Evolutionary conservation across 164 flowering plant genomes (phyloP).

Genomic region (Vitis riparia): DNA sequence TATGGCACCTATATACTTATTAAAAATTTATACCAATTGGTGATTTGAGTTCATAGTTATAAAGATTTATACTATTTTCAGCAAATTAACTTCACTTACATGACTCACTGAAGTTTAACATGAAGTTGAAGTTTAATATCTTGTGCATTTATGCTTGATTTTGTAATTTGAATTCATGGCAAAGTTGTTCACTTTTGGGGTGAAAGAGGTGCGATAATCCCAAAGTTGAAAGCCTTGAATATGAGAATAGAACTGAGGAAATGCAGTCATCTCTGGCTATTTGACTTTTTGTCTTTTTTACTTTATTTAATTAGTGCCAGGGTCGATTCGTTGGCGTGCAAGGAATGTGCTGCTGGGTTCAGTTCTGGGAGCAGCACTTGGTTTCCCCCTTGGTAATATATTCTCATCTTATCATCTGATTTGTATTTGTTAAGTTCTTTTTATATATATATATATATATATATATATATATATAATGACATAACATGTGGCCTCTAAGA

Average conservation of each 20-base stretch:
- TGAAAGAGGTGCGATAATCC: background rate
- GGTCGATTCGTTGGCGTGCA: slow-evolving; percentile 85
- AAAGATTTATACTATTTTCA: too few relatives aligned
- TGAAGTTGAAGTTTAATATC: too few relatives aligned
- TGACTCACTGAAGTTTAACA: too few relatives aligned
- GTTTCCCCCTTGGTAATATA: slow-evolving; percentile 85
- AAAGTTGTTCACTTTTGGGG: background rate
- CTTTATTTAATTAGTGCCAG: slow-evolving; percentile 68
- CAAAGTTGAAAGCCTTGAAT: background rate
- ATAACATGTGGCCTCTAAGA: background rate
- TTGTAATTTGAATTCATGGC: too few relatives aligned
- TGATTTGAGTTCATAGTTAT: too few relatives aligned
- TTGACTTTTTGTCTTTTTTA: background rate
- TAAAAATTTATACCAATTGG: too few relatives aligned
- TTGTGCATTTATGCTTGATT: too few relatives aligned
- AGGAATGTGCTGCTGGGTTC: slow-evolving; percentile 90
- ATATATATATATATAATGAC: too few relatives aligned
- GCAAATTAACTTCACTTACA: too few relatives aligned
- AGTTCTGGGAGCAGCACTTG: slow-evolving; percentile 77
- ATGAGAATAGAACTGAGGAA: background rate
- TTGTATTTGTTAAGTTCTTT: background rate
- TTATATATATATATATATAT: too few relatives aligned
- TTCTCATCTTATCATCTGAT: background rate
- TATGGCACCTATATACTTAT: too few relatives aligned
- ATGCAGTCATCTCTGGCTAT: background rate